Evolutionary conservation across 2,329 filamentous ascomycete species (phyloP).

Genomic region (Verticillium nonalfalfae): DNA sequence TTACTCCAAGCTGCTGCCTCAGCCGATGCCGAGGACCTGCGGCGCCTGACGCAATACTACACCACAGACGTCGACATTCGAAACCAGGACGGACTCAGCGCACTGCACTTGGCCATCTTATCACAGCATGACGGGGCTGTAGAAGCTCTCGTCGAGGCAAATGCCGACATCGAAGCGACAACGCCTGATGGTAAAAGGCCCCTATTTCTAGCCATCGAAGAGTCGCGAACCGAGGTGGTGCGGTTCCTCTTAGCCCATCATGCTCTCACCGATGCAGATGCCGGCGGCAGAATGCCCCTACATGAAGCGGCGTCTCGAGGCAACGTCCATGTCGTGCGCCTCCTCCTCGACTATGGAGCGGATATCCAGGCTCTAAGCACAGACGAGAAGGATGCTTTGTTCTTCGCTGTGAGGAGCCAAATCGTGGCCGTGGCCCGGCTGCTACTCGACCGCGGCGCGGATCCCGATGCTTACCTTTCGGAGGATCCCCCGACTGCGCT

Average conservation of each 20-base stretch:
- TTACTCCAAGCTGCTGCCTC: not conserved
- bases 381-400: not conserved
- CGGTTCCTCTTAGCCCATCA: not conserved
- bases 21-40: not conserved
- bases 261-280: not conserved
- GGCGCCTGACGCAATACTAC: not conserved
- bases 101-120: not conserved
- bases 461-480: not conserved
- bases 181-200: not conserved
- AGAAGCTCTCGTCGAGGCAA: not conserved
- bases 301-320: not conserved
- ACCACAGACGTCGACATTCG: not conserved
- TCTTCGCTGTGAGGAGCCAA: not conserved
- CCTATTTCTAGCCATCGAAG: not conserved
- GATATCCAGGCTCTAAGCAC: not conserved
- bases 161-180: not conserved
- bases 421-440: not conserved
- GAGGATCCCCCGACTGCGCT: constrained; percentile 1
- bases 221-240: not conserved
- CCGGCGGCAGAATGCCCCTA: not conserved
- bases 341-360: not conserved
- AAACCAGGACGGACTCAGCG: not conserved
- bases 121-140: not conserved
- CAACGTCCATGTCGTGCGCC: not conserved
- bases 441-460: constrained; percentile 3